These are phyloP conservation scores for Casaregolazyma lundiana DNA, from an alignment of 1,139 yeast genomes.

Conservation along the genomic window DNA sequence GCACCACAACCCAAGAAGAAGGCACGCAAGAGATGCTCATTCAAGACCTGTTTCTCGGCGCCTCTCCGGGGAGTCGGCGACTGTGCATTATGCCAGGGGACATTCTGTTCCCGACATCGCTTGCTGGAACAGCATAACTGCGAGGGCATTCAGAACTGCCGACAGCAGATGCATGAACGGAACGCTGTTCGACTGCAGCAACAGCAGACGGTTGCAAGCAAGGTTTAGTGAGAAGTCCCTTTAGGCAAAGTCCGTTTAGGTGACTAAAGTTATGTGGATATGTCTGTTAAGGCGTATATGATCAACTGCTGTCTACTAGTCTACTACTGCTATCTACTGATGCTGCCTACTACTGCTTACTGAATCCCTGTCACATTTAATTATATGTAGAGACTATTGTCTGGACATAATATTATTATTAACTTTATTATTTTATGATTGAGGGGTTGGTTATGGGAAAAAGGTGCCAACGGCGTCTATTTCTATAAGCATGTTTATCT, in stretches of 20 bases:
- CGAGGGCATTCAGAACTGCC: constrained; percentile 71
- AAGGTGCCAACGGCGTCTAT: neutral
- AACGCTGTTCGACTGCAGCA: constrained; percentile 41
- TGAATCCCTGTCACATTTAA: neutral
- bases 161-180: constrained; percentile 70
- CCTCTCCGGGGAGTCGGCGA: constrained; percentile 85
- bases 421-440: neutral
- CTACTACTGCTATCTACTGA: no score
- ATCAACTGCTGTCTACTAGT: no score
- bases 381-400: neutral
- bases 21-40: constrained; percentile 61
- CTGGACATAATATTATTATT: no score
- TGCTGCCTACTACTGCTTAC: no score
- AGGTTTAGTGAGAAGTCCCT: constrained; percentile 26
- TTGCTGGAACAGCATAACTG: constrained; percentile 82
- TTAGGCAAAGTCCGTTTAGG: no score
- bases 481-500: no score
- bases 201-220: constrained; percentile 42
- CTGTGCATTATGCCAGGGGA: constrained; percentile 81
- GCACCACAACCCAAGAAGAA: constrained; percentile 36
- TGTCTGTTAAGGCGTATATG: neutral
- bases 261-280: no score
- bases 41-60: constrained; percentile 55
- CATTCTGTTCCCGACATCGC: constrained; percentile 83
- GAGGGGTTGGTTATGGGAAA: neutral